Base-by-base conservation (phyloP, 2,329 filamentous ascomycete genomes). In the Phialocephala subalpina region DNA sequence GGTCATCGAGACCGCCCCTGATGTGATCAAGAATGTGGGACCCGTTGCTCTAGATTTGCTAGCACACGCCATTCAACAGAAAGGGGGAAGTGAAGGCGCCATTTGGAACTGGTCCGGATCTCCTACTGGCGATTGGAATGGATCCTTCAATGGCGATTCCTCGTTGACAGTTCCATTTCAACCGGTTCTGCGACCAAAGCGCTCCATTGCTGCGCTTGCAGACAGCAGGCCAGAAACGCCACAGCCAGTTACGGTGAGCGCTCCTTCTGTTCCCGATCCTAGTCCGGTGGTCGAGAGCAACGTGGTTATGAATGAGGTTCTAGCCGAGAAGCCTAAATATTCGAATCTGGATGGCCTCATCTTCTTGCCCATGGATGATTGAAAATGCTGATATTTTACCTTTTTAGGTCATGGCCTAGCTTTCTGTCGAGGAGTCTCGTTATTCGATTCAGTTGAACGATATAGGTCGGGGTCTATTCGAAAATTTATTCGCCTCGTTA, bases 371-470 rank as follows among this genome's bases (percentile, higher is more conserved):
- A n/a, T 42, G 7, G 16, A n/a, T n/a, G n/a, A 42, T 42, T 2
- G 18, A 42, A 2, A 42, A n/a, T 42, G 40, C 40, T 42, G 14
- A 42, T 18, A 6, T 42, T 42, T 11, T 42, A 16, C 40, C 12
- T 2, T 5, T 42, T 16, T 18, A 42, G 40, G 16, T 18, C 7
- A 42, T 42, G 40, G 40, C 40, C 40, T 42, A 42, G 40, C 40
- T 42, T 42, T 42, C 40, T 18, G 18, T 42, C 16, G 40, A 42
- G 40, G 40, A 42, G 16, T 16, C 40, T 42, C 40, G 40, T 42
- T 42, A 42, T 42, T 42, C 40, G 40, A 42, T 42, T 42, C 40
- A 42, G n/a, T 18, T 42, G 40, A 42, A 42, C 40, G 40, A 42
- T 6, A 16, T 2, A 2, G 40, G 40, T 18, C 40, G 40, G n/a